phyloP scores from a whole-genome alignment of 2,329 filamentous ascomycete species.

The Pestalotiopsis sp. region DNA sequence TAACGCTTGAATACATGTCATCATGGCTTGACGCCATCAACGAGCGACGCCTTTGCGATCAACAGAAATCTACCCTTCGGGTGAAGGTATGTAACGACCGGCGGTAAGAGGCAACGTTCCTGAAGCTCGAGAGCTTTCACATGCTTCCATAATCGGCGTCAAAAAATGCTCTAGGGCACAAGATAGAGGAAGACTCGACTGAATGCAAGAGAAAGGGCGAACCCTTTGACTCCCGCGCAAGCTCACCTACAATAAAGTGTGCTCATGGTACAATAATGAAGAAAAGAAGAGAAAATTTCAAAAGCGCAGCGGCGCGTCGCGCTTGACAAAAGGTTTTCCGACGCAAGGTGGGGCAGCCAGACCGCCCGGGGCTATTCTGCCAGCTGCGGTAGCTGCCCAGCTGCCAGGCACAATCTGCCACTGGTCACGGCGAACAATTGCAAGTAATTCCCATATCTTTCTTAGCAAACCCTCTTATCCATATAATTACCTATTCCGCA shows the following conservation, averaged over 20 bases:
- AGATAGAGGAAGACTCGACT: conserved; percentile 74
- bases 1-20: neutral
- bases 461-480: no score
- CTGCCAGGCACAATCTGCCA: neutral
- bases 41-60: no score
- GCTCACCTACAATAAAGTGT: conserved; percentile 75
- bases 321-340: conserved; percentile 4
- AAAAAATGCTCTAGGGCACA: conserved; percentile 63
- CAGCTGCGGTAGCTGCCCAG: neutral
- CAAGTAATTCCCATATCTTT: no score
- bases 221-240: conserved; percentile 44
- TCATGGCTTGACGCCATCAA: neutral
- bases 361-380: neutral
- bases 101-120: conserved; percentile 73
- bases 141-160: conserved; percentile 75
- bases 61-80: neutral
- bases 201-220: conserved; percentile 44
- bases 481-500: no score
- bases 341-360: neutral
- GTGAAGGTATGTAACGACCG: conserved; percentile 64
- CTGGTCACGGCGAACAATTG: neutral
- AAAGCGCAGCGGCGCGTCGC: conserved; percentile 1
- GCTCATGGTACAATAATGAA: conserved; percentile 66
- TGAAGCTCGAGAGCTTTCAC: conserved; percentile 59
- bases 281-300: conserved; percentile 33